Evolutionary conservation across 2,329 filamentous ascomycete genomes (phyloP).

Genomic region (Penicillium crustosum): DNA sequence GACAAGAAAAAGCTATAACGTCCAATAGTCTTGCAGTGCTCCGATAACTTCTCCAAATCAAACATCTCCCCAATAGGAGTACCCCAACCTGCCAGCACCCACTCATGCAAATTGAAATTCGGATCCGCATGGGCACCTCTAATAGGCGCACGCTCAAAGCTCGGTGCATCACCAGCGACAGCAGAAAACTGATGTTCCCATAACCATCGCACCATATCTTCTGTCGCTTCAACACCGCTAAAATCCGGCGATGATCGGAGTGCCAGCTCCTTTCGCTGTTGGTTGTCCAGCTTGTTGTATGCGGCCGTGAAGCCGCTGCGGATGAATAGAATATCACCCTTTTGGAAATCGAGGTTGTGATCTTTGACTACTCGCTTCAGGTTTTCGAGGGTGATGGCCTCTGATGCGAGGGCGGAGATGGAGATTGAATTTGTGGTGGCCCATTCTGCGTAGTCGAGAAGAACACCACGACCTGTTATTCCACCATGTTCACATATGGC

Average conservation of each 20-base stretch:
- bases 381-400: slow-evolving; percentile 17
- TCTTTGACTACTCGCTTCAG: slow-evolving; percentile 18
- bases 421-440: slow-evolving; percentile 18
- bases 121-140: slow-evolving; percentile 26
- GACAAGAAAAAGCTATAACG: slow-evolving; percentile 38
- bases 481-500: slow-evolving; percentile 25
- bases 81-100: slow-evolving; percentile 33
- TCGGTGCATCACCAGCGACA: slow-evolving; percentile 36
- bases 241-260: slow-evolving; percentile 24
- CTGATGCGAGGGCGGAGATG: slow-evolving; percentile 20
- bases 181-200: slow-evolving; percentile 40
- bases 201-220: slow-evolving; percentile 35
- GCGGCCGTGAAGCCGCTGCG: slow-evolving; percentile 24
- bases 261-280: slow-evolving; percentile 17
- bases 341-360: slow-evolving; percentile 18
- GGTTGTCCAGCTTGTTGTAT: slow-evolving; percentile 18
- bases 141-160: slow-evolving; percentile 33
- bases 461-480: slow-evolving; percentile 23
- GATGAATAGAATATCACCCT: slow-evolving; percentile 26
- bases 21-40: slow-evolving; percentile 29
- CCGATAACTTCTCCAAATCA: slow-evolving; percentile 35
- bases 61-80: slow-evolving; percentile 38
- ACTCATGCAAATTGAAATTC: slow-evolving; percentile 33
- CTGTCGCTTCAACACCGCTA: slow-evolving; percentile 37
- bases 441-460: slow-evolving; percentile 27